A percentile compares a stretch with the other conserved stretches of the same genome.
These are phyloP conservation scores for Didymella arachidicola DNA, from an alignment of 2,329 filamentous ascomycete species.

Conservation along the genomic window DNA sequence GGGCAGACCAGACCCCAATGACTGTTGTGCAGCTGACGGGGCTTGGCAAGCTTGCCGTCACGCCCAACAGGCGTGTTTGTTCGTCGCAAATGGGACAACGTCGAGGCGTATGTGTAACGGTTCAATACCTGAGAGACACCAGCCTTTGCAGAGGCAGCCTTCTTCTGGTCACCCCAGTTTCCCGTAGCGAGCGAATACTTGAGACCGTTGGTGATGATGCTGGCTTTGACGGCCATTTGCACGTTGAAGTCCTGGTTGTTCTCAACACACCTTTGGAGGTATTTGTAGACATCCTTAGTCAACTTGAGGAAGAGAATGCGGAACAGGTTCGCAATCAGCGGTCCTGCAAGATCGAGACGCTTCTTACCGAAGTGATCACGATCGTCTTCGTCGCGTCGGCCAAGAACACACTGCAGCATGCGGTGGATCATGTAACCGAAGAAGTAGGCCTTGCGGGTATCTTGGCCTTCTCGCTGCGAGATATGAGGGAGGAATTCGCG, in stretches of 20 bases:
- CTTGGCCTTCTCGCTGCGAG: conserved; percentile 90
- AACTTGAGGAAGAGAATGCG: conserved; percentile 89
- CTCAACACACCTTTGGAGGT: conserved; percentile 92
- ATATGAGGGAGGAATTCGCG: conserved; percentile 98
- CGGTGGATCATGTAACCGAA: conserved; percentile 99
- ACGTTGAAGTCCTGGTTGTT: conserved; percentile 88
- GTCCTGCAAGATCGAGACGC: conserved; percentile 92
- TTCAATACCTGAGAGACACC: conserved; percentile 98
- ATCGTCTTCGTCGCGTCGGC: conserved; percentile 92
- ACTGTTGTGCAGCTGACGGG: conserved; percentile 96
- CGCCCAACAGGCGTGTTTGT: conserved; percentile 98
- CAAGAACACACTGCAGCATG: conserved; percentile 89
- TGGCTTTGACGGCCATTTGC: conserved; percentile 87
- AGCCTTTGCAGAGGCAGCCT: conserved; percentile 90
- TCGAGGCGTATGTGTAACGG: conserved; percentile 96
- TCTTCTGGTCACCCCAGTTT: conserved; percentile 99
- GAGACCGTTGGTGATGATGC: conserved; percentile 88
- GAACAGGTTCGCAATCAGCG: conserved; percentile 95
- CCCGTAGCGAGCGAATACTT: conserved; percentile 97
- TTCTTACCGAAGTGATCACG: conserved; percentile 99
- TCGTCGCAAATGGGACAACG: conserved; percentile 91
- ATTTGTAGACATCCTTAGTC: conserved; percentile 87
- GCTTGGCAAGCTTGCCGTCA: conserved; percentile 98
- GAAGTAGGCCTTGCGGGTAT: conserved; percentile 97
- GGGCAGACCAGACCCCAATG: conserved; percentile 98